phyloP scores from a whole-genome alignment of 2,329 filamentous ascomycete genomes.

The Penicillium sumatraense region DNA sequence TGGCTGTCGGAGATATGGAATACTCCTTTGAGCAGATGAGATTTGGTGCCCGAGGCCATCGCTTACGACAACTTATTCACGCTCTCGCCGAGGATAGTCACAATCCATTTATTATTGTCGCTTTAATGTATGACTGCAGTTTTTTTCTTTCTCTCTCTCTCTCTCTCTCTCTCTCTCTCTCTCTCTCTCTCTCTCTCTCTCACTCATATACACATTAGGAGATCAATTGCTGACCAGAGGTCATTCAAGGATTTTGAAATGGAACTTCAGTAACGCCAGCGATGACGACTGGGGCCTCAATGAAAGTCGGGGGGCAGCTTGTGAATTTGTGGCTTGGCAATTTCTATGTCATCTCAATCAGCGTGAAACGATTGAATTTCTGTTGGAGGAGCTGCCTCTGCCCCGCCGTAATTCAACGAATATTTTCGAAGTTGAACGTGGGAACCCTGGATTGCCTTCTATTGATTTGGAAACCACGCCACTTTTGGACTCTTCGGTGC shows the following conservation, averaged over 20 bases:
- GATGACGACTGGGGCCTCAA: constrained; percentile 61
- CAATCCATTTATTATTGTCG: constrained; percentile 49
- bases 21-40: constrained; percentile 52
- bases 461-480: constrained; percentile 30
- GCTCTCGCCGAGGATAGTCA: constrained; percentile 47
- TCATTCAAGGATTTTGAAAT: constrained; percentile 57
- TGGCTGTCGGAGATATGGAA: constrained; percentile 44
- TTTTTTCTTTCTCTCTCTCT: neutral
- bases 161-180: too few species aligned
- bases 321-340: constrained; percentile 67
- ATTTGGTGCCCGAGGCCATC: constrained; percentile 42
- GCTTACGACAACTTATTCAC: constrained; percentile 43
- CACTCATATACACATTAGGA: too few species aligned
- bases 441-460: constrained; percentile 17
- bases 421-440: constrained; percentile 27
- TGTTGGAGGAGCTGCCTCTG: constrained; percentile 57
- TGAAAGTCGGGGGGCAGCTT: constrained; percentile 60
- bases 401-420: constrained; percentile 25
- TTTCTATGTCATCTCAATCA: constrained; percentile 62
- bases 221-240: neutral
- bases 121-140: constrained; percentile 57
- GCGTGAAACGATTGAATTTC: constrained; percentile 60
- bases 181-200: too few species aligned
- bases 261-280: constrained; percentile 57
- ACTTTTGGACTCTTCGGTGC: constrained; percentile 28